A percentile compares a stretch with the other conserved stretches of the same genome.
These are phyloP conservation scores for Coprinopsis strossmayeri DNA, from an alignment of 768 basidiomycete species.

Conservation along the genomic window DNA sequence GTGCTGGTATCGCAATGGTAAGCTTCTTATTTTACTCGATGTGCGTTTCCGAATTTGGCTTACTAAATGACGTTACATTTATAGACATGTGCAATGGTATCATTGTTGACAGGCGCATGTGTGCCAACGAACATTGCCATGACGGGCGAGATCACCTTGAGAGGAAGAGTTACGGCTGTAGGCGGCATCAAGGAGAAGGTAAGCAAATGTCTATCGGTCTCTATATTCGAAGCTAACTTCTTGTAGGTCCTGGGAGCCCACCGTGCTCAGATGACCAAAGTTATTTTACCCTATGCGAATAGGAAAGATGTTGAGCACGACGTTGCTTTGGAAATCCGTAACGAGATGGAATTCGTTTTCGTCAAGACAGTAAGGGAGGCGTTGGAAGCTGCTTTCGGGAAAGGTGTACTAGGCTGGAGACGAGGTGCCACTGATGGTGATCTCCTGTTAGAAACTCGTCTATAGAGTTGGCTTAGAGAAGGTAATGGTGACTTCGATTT, in stretches of 20 bases:
- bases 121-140: slow-evolving; percentile 74
- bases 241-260: slow-evolving; percentile 68
- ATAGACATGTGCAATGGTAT: not conserved
- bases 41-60: too few relatives aligned
- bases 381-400: slow-evolving; percentile 78
- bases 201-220: slow-evolving; percentile 31
- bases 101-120: slow-evolving; percentile 56
- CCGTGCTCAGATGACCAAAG: slow-evolving; percentile 74
- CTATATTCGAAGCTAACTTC: not conserved
- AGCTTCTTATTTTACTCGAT: too few relatives aligned
- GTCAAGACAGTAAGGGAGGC: slow-evolving; percentile 76
- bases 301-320: slow-evolving; percentile 86
- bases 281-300: slow-evolving; percentile 82
- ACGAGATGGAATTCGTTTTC: slow-evolving; percentile 77
- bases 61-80: too few relatives aligned
- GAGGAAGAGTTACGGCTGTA: slow-evolving; percentile 76
- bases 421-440: not conserved
- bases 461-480: slow-evolving; percentile 30
- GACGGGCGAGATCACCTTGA: slow-evolving; percentile 90
- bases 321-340: slow-evolving; percentile 63
- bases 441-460: slow-evolving; percentile 45
- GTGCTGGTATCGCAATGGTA: slow-evolving; percentile 87
- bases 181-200: slow-evolving; percentile 89
- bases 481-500: too few relatives aligned
- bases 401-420: slow-evolving; percentile 60